Base-by-base conservation (phyloP, 2,329 filamentous ascomycete genomes). In the Colletotrichum filicis region DNA sequence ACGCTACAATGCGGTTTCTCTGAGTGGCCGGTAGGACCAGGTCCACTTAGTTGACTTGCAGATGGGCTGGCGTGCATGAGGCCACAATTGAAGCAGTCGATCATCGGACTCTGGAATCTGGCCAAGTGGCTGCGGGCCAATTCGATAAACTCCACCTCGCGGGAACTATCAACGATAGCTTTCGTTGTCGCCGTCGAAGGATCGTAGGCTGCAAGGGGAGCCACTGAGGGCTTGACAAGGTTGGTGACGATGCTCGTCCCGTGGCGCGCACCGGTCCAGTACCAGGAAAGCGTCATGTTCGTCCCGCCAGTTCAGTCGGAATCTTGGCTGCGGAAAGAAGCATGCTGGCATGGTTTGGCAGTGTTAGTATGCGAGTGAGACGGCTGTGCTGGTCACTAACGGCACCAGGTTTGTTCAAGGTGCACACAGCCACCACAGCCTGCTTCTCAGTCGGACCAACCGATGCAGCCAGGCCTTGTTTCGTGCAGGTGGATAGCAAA, bases 371-470 rank as follows among this genome's bases (percentile, higher is more conserved):
- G 46, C 35, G 35, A 55, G 55, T 60, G 46, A 49, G 1, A 42
- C 24, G 71, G 71, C 71, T 73, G 66, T 73, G 66, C 67, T 24
- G 59, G 4, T 49, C 55, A 61, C 61, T 70, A 70, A 66, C 56
- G 26, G 26, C 30, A 28, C 26, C 30, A 46, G 35, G 9, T 22
- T 19, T 11, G 42, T 49, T 49, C 19, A n/a, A n/a, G 42, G 19
- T 11, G 19, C 42, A 66, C 52, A 70, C 56, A 65, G 71, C 71
- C 71, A 66, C 71, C 49, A 68, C 28, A 61, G 71, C 60, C 66
- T 66, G 60, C 56, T 57, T 66, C 55, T 52, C 62, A 12, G 14
- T 65, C 56, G 70, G 70, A 55, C 37, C 55, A 69, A 64, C 66
- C 70, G 66, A 73, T 63, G 55, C 30, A 64, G 53, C 53, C 32